Evolutionary conservation across 2,329 filamentous ascomycete genomes (phyloP).

Genomic region (Alternaria infectoria): DNA sequence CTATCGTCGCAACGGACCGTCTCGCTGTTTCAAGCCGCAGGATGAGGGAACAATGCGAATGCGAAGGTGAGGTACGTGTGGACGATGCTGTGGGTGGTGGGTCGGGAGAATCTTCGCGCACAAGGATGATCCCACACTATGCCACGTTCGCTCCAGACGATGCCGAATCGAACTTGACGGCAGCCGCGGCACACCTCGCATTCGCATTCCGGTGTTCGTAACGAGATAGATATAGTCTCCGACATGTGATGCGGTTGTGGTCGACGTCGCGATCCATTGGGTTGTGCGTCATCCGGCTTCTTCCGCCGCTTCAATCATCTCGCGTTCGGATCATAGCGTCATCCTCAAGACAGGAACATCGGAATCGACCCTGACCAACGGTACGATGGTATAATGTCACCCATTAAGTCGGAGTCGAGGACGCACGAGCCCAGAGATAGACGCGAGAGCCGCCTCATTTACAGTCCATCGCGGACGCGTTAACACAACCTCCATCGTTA

Average conservation of each 20-base stretch:
- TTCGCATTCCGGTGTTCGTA: conserved; percentile 13
- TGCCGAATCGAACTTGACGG: neutral
- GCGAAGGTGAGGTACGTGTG: conserved; percentile 10
- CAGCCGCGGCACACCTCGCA: conserved; percentile 10
- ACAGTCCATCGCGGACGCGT: neutral
- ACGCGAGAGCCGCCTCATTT: neutral
- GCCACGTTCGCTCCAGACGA: neutral
- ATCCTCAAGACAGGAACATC: neutral
- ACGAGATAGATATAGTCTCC: neutral
- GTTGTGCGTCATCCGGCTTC: neutral
- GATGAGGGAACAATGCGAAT: conserved; percentile 12
- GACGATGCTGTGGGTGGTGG: conserved; percentile 11
- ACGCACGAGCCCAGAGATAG: neutral
- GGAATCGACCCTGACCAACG: neutral
- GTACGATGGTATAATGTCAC: neutral
- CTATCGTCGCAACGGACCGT: conserved; percentile 7
- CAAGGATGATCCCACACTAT: conserved; percentile 10
- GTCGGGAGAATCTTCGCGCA: conserved; percentile 2
- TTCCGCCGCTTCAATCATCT: neutral
- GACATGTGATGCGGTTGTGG: neutral
- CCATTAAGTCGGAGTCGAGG: neutral
- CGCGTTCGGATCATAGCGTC: neutral
- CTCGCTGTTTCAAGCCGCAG: conserved; percentile 3
- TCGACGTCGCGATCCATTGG: neutral
- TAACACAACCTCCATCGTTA: neutral